These are phyloP conservation scores for Batkoa obscura DNA, from an alignment of 371 early-diverging fungal species.

Conservation along the genomic window DNA sequence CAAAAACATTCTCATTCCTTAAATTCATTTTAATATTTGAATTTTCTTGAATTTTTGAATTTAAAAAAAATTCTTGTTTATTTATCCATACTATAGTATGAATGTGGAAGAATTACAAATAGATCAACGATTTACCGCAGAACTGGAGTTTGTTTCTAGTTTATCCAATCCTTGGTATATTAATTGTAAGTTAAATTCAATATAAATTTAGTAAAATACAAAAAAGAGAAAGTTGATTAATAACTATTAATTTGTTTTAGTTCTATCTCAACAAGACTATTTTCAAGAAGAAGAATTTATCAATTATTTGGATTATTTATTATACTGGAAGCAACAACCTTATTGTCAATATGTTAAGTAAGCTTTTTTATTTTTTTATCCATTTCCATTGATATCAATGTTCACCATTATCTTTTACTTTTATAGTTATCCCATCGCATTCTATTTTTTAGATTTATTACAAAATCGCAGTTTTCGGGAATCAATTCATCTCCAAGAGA, in stretches of 20 bases:
- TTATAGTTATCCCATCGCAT: conserved; percentile 64
- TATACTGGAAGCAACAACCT: conserved; percentile 74
- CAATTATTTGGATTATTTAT: conserved; percentile 72
- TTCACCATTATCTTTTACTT: background rate
- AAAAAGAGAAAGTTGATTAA: background rate
- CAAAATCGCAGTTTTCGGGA: conserved; percentile 64
- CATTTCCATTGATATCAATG: too few relatives aligned
- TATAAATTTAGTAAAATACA: too few relatives aligned
- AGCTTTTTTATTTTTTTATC: conserved; percentile 6
- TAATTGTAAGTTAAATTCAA: conserved; percentile 28
- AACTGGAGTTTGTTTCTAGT: conserved; percentile 88
- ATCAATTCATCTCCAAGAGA: conserved; percentile 46
- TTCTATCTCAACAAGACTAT: conserved; percentile 72
- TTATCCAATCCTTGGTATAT: conserved; percentile 88
- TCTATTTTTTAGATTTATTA: conserved; percentile 65
- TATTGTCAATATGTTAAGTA: conserved; percentile 79
- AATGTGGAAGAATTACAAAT: too few relatives aligned
- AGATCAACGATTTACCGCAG: conserved; percentile 70
- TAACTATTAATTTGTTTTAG: conserved; percentile 15
- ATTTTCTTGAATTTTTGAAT: too few relatives aligned
- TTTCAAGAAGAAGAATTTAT: conserved; percentile 65
- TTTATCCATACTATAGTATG: too few relatives aligned
- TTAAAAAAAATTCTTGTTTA: too few relatives aligned
- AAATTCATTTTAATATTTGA: too few relatives aligned
- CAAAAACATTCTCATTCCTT: too few relatives aligned